Conservation (phyloP, 2,329 filamentous ascomycete species). For the Curvularia verruculosa region DNA sequence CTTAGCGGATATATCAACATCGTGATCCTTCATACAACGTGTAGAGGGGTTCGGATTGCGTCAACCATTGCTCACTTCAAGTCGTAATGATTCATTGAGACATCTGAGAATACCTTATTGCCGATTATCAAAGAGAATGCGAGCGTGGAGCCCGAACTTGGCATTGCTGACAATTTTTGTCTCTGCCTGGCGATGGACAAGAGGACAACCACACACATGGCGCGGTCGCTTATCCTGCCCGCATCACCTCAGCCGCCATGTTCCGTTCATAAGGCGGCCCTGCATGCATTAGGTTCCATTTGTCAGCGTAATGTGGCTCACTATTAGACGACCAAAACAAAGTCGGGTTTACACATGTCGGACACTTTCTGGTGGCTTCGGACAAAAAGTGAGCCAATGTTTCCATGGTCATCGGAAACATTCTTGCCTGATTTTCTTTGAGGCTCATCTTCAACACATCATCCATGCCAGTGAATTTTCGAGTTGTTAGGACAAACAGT, state of each 20-base stretch:
- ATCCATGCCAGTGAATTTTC: neutral
- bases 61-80: neutral
- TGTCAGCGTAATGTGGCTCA: slow-evolving; percentile 1
- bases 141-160: neutral
- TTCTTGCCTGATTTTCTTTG: neutral
- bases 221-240: neutral
- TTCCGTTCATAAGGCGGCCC: neutral
- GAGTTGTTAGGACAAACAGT: neutral
- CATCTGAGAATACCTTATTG: neutral
- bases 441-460: neutral
- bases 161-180: neutral
- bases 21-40: neutral
- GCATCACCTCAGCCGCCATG: neutral
- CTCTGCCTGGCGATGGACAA: neutral
- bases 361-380: neutral
- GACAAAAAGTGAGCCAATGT: neutral
- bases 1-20: neutral
- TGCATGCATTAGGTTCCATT: neutral
- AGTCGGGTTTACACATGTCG: neutral
- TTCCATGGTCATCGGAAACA: neutral
- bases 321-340: neutral
- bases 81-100: neutral
- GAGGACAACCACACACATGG: neutral
- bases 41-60: neutral
- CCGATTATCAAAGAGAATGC: neutral